Evolutionary conservation across 208 protist species (phyloP), one percentile per base, ranked within the genome.

Genomic region (Leishmania guyanensis): DNA sequence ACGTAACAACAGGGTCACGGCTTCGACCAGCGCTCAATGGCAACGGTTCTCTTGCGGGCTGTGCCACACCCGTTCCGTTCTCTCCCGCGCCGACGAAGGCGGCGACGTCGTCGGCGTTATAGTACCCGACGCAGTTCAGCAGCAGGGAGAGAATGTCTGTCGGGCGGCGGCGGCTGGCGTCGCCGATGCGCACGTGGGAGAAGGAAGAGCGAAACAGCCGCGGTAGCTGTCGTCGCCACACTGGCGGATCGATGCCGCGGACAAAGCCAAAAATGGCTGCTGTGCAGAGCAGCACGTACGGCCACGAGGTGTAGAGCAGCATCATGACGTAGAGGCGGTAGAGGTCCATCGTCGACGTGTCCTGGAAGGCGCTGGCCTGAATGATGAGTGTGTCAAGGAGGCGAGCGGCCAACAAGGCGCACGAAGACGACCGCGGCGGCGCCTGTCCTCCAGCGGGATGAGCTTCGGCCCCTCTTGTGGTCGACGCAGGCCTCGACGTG

Each of bases 111-210:
- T 39, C 48, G 46, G 29, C 64, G 74, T 80, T 80, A 70, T 90
- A 82, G 81, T 94, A 95, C 22, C 90, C 92, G 58, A 95, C 80
- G 60, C 94, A 96, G 70, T 92, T 87, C 58, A 97, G 74, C 29
- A 97, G 46, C 50, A 96, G 82, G 0, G 93, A 95, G 69, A 97
- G 89, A 22, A 97, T 86, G 77, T 97, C 94, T 39, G 92, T 97
- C 12, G 93, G 91, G 71, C 85, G 86, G 36, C 73, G 81, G 2
- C 78, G 71, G 39, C 70, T 74, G 3, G 80, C 78, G 60, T 83
- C 80, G 8, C 84, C 86, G 56, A 91, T 87, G 51, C 88, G 83
- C 60, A 95, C 84, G 73, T 96, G 93, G 3, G 92, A 95, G 72
- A 98, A 96, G 36, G 93, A 93, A 26, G 91, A 85, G 62, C 92